A percentile compares a stretch with the other conserved stretches of the same genome.
These are phyloP conservation scores for Alternaria alternata DNA, from an alignment of 2,329 filamentous ascomycete species.

Conservation along the genomic window DNA sequence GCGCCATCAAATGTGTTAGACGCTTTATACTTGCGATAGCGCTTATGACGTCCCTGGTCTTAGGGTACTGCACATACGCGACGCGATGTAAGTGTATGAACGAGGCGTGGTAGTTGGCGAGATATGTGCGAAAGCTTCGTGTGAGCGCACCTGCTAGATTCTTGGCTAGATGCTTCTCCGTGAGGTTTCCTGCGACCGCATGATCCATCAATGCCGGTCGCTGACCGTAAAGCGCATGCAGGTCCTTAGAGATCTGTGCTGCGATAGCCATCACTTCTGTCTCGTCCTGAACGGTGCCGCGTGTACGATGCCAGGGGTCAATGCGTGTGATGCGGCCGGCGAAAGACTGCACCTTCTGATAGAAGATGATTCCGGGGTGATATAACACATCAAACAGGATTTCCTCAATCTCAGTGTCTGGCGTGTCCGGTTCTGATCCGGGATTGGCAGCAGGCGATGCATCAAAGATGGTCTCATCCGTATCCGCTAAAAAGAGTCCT, in stretches of 20 bases:
- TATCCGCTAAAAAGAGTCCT: conserved; percentile 61
- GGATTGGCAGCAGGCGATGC: conserved; percentile 52
- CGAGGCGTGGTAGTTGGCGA: conserved; percentile 65
- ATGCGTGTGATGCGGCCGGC: conserved; percentile 66
- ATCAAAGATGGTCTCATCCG: conserved; percentile 58
- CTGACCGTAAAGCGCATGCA: conserved; percentile 60
- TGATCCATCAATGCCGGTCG: conserved; percentile 65
- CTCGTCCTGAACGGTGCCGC: conserved; percentile 66
- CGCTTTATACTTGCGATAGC: conserved; percentile 61
- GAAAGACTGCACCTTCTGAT: conserved; percentile 66
- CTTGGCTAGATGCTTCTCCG: conserved; percentile 58
- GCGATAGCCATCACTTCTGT: conserved; percentile 66
- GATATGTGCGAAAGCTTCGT: conserved; percentile 63
- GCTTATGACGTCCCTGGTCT: conserved; percentile 59
- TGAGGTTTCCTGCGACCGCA: conserved; percentile 62
- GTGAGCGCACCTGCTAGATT: conserved; percentile 61
- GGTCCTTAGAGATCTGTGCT: conserved; percentile 60
- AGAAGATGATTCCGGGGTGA: conserved; percentile 65
- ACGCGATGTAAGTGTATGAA: conserved; percentile 66
- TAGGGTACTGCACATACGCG: conserved; percentile 63
- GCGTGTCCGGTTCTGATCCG: conserved; percentile 39
- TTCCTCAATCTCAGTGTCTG: conserved; percentile 55
- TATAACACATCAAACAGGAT: conserved; percentile 64
- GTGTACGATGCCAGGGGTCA: conserved; percentile 64
- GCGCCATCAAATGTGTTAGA: conserved; percentile 57